Base-by-base conservation (phyloP, 306 rosid species). In the Chamaecrista fasciculata region DNA sequence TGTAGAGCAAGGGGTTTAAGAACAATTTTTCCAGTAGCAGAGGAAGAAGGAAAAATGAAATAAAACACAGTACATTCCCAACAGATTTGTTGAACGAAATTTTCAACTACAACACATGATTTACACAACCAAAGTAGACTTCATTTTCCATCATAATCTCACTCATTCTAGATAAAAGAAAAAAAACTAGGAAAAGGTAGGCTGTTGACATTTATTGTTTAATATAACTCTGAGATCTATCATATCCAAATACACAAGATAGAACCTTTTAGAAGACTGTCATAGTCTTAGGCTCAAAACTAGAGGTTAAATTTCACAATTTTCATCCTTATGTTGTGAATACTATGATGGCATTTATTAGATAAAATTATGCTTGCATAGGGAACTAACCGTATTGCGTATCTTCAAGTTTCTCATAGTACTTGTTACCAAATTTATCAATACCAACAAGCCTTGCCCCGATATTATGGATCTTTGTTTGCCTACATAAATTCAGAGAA, bases 401-500 rank as follows among this genome's bases (percentile, higher is more conserved):
- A 71, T 81, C 71, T 66, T 79, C 83, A 21, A 86, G 86, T 31
- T 56, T 89, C 95, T 94, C 91, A 49, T 84, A 94, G 67, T 94
- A 94, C 83, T 91, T 91, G 78, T 91, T 94, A 40, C 99, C 99
- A 78, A 84, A 71, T 68, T 91, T 85, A 83, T 94, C 99, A 77
- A 91, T 89, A 74, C 99, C 97, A 67, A 94, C 96, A 56, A 94
- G 85, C 36, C 43, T 91, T 34, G 95, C 97, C 69, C 97, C 95
- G 39, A 95, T 89, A 71, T 87, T 91, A 75, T 95, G 99, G 86
- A 95, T 95, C 87, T 95, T 95, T 57, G 99, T 95, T 84, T 91
- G 97, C 85, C 99, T 95, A 42, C 47, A 80, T 48, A 49, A 79
- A 72, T 74, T 76, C 42, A 75, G 44, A 66, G 56, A 62, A 36